A percentile compares a stretch with the other conserved stretches of the same genome.
phyloP scores from a whole-genome alignment of 140 eudicot genomes.

The Flaveria floridana region DNA sequence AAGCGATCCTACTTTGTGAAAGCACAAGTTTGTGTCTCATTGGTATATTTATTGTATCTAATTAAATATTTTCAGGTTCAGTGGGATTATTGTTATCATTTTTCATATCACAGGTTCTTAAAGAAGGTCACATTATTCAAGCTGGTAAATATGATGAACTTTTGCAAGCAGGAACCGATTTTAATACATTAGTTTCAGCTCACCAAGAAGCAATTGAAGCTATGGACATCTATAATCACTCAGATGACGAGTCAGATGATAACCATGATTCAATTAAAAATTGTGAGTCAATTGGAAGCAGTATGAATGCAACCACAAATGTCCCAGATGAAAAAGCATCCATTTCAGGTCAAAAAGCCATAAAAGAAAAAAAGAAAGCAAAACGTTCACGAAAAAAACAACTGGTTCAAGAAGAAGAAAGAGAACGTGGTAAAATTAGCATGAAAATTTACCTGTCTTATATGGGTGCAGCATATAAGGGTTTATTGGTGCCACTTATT shows the following conservation, averaged over 20 bases:
- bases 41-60: background rate
- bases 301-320: slow-evolving; percentile 39
- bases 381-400: slow-evolving; percentile 77
- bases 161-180: slow-evolving; percentile 81
- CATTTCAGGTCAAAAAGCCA: slow-evolving; percentile 56
- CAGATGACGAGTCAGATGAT: slow-evolving; percentile 63
- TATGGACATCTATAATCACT: slow-evolving; percentile 62
- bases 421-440: slow-evolving; percentile 85
- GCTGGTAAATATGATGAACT: slow-evolving; percentile 87
- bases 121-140: slow-evolving; percentile 76
- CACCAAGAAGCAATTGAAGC: slow-evolving; percentile 90
- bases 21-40: background rate
- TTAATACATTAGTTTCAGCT: slow-evolving; percentile 69
- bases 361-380: slow-evolving; percentile 77
- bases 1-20: background rate
- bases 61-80: background rate
- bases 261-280: slow-evolving; percentile 38
- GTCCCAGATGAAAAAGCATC: slow-evolving; percentile 55
- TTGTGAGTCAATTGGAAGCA: slow-evolving; percentile 42
- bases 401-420: slow-evolving; percentile 90
- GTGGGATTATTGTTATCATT: slow-evolving; percentile 10
- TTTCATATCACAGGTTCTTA: slow-evolving; percentile 51
- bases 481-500: slow-evolving; percentile 74
- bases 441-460: slow-evolving; percentile 83
- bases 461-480: slow-evolving; percentile 94